A percentile compares a stretch with the other conserved stretches of the same genome.
Evolutionary conservation across 768 basidiomycete genomes (phyloP).

Genomic region (Podaxis sp.): DNA sequence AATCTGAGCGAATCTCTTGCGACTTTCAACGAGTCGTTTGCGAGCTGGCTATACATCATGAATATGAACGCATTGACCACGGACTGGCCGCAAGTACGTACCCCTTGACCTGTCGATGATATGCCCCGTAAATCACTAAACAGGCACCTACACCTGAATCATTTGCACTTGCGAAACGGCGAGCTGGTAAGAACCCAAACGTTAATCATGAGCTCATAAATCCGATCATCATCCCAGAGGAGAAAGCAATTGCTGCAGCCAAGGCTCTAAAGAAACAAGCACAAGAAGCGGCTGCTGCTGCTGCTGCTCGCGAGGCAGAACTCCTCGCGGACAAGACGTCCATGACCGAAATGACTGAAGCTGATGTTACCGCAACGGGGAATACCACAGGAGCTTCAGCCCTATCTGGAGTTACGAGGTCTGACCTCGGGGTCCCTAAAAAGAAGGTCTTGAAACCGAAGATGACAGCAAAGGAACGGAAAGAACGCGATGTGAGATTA

Average conservation of each 20-base stretch:
- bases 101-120: not conserved
- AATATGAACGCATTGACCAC: constrained; percentile 95
- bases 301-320: constrained; percentile 23
- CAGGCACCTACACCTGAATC: constrained; percentile 64
- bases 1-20: constrained; percentile 73
- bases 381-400: constrained; percentile 33
- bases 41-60: constrained; percentile 88
- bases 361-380: constrained; percentile 41
- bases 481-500: constrained; percentile 65
- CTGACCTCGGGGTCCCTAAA: constrained; percentile 32
- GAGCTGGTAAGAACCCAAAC: constrained; percentile 49
- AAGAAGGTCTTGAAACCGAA: constrained; percentile 66
- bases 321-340: constrained; percentile 35
- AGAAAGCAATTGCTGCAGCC: constrained; percentile 56
- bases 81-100: constrained; percentile 82
- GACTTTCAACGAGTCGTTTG: constrained; percentile 91
- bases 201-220: not conserved
- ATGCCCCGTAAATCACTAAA: not conserved
- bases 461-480: constrained; percentile 78
- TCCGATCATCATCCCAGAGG: constrained; percentile 38
- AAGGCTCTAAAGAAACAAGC: constrained; percentile 47
- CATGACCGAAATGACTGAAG: constrained; percentile 39
- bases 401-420: constrained; percentile 29
- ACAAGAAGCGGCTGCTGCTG: constrained; percentile 31
- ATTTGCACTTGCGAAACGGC: constrained; percentile 54